Evolutionary conservation across 2,329 filamentous ascomycete species (phyloP), one percentile per base, ranked within the genome.

Genomic region (Lasiodiplodia sp.): DNA sequence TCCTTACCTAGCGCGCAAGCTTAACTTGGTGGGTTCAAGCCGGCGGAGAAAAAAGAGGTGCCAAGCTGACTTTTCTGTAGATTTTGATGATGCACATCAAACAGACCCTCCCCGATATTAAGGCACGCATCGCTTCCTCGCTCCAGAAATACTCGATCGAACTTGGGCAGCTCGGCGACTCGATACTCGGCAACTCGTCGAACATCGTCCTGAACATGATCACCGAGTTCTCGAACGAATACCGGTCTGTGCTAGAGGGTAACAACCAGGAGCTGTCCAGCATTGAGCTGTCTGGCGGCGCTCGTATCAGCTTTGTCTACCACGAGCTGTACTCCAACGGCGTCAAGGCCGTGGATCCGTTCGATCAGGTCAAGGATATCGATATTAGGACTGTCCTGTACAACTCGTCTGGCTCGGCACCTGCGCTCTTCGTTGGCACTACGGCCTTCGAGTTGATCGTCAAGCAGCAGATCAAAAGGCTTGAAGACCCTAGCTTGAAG

Each of bases 41-140:
- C 28, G 31, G 1, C 14, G 11, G n/a, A 23, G n/a, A 16, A 10
- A 21, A 25, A 21, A 6, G 25, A 44, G 25, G 40, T 34, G 31
- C 57, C 25, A 71, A 7, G 66, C 78, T 80, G 72, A 81, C 72
- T 10, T 31, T 25, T 10, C 47, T 34, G 38, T 38, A 88, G 86
- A 98, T 99, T 78, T 87, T 99, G 74, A 98, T 99, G 95, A 99
- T 99, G 96, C 96, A 99, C 85, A 99, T 99, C 86, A 99, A 99
- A 84, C 95, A 99, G 84, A 99, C 96, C 1, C 88, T 99, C 16
- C 96, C 96, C 51, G 96, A 99, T 78, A 99, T 99, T 86, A 99
- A 99, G 84, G 93, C 92, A 16, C 92, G 96, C 71, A 99, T 99
- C 75, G 88, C 92, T n/a, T 92, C 92, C 73, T 97, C 95, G 16